Base-by-base conservation (phyloP, 768 basidiomycete genomes). In the Suillus clintonianus region DNA sequence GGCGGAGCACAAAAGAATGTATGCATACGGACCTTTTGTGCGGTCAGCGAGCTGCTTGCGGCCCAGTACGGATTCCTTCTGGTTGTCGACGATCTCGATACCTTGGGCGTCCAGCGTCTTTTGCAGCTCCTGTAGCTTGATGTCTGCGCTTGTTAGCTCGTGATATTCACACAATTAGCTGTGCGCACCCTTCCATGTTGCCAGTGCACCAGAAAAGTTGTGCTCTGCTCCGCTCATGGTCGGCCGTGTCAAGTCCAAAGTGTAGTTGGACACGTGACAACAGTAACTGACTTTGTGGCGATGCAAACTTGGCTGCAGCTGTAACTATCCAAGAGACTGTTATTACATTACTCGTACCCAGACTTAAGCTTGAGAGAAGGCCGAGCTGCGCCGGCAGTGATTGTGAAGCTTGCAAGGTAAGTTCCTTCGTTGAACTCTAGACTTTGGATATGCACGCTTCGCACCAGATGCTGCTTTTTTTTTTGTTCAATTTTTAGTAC, bases 51-150 rank as follows among this genome's bases (percentile, higher is more conserved):
- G 82, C 60, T 89, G 91, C 77, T 98, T 99, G 48, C 97, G 85
- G 11, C 95, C 95, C 3, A 99, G 83, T 51, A 98, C 84, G 67
- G 92, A 94, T 80, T 99, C 97, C 80, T 98, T 99, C 82, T 98
- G 96, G 78, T 96, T 96, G 82, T 99, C 95, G 24, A 99, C 96
- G 15, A 99, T 83, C 77, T 99, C 96, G 39, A 98, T 84, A 5
- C 95, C 96, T 65, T 98, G 97, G 7, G 85, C 81, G 77, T 99
- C 96, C 56, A 99, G 86, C 5, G 89, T 90, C 80, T 94, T 96
- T 78, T 99, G 97, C 32, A 99, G 82, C 67, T 97, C 94, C 22
- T 88, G 79, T 58, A 99, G 85, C 75, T 92, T 90, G 70, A 99
- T 91, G 66, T 89, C 95, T 97, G 45, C 15, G 17, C 17, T 13